phyloP scores from a whole-genome alignment of 106 monocot species.

The Gastrodia elata region DNA sequence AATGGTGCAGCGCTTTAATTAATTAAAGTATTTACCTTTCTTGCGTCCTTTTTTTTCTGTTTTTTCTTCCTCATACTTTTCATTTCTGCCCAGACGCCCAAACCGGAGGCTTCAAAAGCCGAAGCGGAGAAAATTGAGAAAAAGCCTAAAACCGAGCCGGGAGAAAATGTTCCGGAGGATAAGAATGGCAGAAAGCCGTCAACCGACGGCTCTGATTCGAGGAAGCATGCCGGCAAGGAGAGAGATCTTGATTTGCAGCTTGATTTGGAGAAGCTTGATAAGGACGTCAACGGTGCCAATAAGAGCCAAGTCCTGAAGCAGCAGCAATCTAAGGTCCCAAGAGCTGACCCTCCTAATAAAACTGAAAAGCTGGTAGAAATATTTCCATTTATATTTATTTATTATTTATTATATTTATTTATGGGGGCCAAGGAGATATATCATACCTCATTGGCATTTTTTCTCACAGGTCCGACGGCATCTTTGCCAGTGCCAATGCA shows the following conservation, averaged over 20 bases:
- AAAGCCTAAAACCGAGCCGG: constrained; percentile 7
- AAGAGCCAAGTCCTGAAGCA: constrained; percentile 25
- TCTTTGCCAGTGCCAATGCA: constrained; percentile 38
- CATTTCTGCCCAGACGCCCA: constrained; percentile 16
- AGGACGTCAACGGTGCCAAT: constrained; percentile 18
- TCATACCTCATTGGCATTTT: constrained; percentile 5
- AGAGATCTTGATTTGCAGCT: constrained; percentile 43
- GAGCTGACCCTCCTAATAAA: constrained; percentile 33
- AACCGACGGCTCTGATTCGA: constrained; percentile 13
- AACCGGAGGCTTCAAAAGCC: constrained; percentile 19
- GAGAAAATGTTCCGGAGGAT: constrained; percentile 14
- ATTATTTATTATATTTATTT: background rate
- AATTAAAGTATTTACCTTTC: background rate
- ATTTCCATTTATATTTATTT: background rate
- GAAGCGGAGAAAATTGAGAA: constrained; percentile 28
- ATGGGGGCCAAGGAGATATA: background rate
- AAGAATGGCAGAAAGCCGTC: constrained; percentile 19
- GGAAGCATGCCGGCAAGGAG: constrained; percentile 28
- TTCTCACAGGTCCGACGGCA: constrained; percentile 29
- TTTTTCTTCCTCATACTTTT: no score
- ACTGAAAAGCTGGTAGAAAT: constrained; percentile 36
- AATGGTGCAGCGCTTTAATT: background rate
- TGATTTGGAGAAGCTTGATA: constrained; percentile 50
- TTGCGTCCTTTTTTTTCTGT: background rate
- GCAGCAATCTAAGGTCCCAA: constrained; percentile 29